Evolutionary conservation across 495 filamentous ascomycete species (phyloP).

Genomic region (Penicillium silybi): DNA sequence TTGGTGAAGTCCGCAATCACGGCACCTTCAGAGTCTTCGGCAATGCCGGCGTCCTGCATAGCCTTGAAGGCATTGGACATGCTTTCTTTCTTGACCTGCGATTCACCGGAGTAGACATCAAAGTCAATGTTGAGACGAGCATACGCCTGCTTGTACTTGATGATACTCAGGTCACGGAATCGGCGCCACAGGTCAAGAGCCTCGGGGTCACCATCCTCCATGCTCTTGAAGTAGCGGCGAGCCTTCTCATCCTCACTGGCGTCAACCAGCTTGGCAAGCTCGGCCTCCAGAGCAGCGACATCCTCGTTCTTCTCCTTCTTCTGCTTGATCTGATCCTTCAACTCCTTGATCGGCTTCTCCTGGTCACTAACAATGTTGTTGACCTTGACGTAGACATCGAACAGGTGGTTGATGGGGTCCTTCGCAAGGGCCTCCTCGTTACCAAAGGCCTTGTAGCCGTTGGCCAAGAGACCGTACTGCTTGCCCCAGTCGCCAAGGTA

Average conservation of each 20-base stretch:
- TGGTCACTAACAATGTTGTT: conserved; percentile 50
- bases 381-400: conserved; percentile 66
- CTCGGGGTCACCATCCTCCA: conserved; percentile 75
- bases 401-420: conserved; percentile 66
- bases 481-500: conserved; percentile 78
- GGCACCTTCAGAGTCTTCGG: conserved; percentile 82
- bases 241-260: conserved; percentile 62
- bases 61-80: conserved; percentile 63
- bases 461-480: conserved; percentile 67
- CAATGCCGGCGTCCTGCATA: conserved; percentile 69
- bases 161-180: conserved; percentile 87
- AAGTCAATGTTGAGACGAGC: conserved; percentile 86
- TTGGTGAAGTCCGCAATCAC: conserved; percentile 84
- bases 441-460: conserved; percentile 63
- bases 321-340: conserved; percentile 51
- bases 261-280: conserved; percentile 50
- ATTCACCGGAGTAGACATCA: conserved; percentile 92
- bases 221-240: conserved; percentile 82
- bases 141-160: conserved; percentile 78
- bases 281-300: conserved; percentile 40
- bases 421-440: conserved; percentile 55
- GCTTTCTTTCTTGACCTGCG: conserved; percentile 77
- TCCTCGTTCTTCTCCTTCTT: conserved; percentile 50
- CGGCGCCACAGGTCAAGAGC: conserved; percentile 78
- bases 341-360: conserved; percentile 53